phyloP scores from a whole-genome alignment of 2,329 filamentous ascomycete species.

The Exophiala oligosperma region DNA sequence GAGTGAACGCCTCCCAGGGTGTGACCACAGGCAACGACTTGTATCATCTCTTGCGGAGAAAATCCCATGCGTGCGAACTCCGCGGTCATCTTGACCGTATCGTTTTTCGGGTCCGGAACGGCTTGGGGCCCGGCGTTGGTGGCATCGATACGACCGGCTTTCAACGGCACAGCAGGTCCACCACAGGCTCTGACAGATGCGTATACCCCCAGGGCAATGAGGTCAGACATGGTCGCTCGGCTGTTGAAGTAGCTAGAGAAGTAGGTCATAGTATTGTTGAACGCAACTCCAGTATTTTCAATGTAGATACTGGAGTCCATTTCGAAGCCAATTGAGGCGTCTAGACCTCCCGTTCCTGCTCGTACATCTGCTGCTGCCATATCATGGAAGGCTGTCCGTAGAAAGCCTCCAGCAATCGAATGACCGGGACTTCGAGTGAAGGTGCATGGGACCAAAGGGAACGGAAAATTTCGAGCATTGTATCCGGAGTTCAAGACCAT shows the following conservation, averaged over 20 bases:
- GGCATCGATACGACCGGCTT: constrained; percentile 37
- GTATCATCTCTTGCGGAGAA: constrained; percentile 29
- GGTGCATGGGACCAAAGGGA: constrained; percentile 58
- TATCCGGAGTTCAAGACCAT: constrained; percentile 61
- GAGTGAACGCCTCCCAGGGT: constrained; percentile 38
- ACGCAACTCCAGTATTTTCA: constrained; percentile 35
- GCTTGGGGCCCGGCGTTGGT: constrained; percentile 32
- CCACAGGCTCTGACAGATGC: constrained; percentile 34
- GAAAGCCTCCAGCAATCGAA: constrained; percentile 32
- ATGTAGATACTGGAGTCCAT: constrained; percentile 23
- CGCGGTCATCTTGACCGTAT: constrained; percentile 33
- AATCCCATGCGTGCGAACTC: constrained; percentile 36
- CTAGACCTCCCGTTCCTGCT: constrained; percentile 35
- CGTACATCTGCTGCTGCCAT: constrained; percentile 33
- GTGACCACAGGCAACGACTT: constrained; percentile 38
- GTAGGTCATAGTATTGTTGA: constrained; percentile 36
- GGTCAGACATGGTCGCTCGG: constrained; percentile 33
- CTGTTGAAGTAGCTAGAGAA: constrained; percentile 32
- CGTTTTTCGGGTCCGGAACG: constrained; percentile 36
- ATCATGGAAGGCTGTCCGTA: constrained; percentile 39
- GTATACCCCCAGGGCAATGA: constrained; percentile 35
- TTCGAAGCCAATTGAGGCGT: constrained; percentile 38
- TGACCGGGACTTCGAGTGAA: constrained; percentile 10
- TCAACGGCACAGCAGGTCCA: constrained; percentile 32
- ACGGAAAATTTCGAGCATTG: constrained; percentile 56